Evolutionary conservation across 164 flowering plant genomes (phyloP).

Genomic region (Berberis vulgaris): DNA sequence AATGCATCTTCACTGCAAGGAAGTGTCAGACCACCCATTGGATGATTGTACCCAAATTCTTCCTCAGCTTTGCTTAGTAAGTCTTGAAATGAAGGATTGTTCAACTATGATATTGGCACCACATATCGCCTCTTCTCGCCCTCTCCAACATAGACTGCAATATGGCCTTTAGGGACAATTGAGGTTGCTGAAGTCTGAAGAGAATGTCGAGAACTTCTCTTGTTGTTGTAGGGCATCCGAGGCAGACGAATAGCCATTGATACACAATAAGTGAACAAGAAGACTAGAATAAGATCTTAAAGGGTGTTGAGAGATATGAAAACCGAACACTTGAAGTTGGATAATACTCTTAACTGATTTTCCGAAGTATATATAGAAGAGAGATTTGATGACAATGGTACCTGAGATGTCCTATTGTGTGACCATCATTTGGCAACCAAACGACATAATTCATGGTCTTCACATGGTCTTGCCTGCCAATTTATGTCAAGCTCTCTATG

Average conservation of each 20-base stretch:
- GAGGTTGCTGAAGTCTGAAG: neutral
- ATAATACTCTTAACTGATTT: no score
- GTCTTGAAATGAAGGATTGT: slow-evolving; percentile 33
- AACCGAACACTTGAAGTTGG: no score
- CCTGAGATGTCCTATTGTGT: no score
- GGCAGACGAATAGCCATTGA: neutral
- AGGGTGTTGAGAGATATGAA: no score
- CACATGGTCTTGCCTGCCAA: no score
- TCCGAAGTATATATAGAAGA: no score
- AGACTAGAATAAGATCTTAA: no score
- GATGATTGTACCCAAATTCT: slow-evolving; percentile 9
- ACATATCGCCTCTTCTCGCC: slow-evolving; percentile 23
- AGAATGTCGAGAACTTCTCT: neutral
- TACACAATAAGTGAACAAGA: no score
- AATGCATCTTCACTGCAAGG: slow-evolving; percentile 1
- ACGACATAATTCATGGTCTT: no score
- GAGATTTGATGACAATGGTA: no score
- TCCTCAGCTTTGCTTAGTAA: slow-evolving; percentile 20
- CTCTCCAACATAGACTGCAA: slow-evolving; percentile 33
- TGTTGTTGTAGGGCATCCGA: neutral
- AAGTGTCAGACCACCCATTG: slow-evolving; percentile 9
- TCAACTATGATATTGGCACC: slow-evolving; percentile 36
- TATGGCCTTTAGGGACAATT: slow-evolving; percentile 15
- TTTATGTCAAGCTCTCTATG: no score
- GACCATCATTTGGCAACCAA: no score